phyloP scores from a whole-genome alignment of 495 filamentous ascomycete genomes.

The Aspergillus baeticus region DNA sequence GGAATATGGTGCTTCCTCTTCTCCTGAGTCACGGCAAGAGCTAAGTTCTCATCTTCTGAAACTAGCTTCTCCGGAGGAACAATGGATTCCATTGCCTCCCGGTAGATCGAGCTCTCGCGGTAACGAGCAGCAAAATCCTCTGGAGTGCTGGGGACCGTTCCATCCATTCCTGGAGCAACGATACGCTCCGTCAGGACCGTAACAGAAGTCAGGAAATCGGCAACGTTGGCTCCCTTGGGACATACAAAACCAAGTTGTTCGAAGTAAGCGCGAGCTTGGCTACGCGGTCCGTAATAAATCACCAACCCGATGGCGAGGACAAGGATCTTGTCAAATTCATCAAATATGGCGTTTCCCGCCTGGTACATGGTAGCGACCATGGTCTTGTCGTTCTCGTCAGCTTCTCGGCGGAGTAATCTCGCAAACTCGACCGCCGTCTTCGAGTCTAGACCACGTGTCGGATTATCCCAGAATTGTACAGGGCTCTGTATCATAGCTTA shows the following conservation, averaged over 20 bases:
- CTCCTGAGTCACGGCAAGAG: constrained; percentile 44
- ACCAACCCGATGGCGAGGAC: constrained; percentile 78
- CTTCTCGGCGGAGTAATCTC: constrained; percentile 63
- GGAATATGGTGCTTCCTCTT: constrained; percentile 53
- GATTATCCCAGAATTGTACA: constrained; percentile 85
- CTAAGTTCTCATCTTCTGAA: constrained; percentile 41
- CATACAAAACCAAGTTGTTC: constrained; percentile 69
- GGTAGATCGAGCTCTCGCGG: constrained; percentile 65
- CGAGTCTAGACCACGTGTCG: constrained; percentile 75
- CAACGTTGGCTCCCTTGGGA: constrained; percentile 67
- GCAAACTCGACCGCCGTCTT: constrained; percentile 81
- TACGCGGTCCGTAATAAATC: constrained; percentile 70
- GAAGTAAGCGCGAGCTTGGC: constrained; percentile 65
- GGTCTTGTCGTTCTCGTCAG: constrained; percentile 64
- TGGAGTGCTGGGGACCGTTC: constrained; percentile 64
- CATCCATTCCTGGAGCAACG: constrained; percentile 62
- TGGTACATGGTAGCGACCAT: constrained; percentile 80
- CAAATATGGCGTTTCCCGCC: constrained; percentile 72
- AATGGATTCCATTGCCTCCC: constrained; percentile 62
- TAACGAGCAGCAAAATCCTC: constrained; percentile 74
- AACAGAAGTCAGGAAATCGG: constrained; percentile 78
- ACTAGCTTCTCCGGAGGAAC: constrained; percentile 45
- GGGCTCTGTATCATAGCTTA: constrained; percentile 42
- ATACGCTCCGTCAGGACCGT: constrained; percentile 69
- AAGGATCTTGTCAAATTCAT: constrained; percentile 74